phyloP scores from a whole-genome alignment of 2,329 filamentous ascomycete species.

The Xylariaceae sp. region DNA sequence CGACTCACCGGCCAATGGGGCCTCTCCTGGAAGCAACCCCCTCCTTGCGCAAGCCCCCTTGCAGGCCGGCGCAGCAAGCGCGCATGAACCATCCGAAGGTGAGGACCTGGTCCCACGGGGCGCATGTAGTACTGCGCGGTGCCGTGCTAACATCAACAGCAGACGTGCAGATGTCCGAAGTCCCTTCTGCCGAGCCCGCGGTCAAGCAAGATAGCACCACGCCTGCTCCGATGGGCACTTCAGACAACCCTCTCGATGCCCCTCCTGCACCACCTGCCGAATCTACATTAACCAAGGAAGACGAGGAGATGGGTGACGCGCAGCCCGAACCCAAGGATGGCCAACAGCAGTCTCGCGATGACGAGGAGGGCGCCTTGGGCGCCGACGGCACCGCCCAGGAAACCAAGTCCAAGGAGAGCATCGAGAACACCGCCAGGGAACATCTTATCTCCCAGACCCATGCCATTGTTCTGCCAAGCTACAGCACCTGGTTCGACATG shows the following conservation, averaged over 20 bases:
- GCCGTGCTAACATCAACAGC: slow-evolving; percentile 29
- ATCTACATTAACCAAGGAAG: slow-evolving; percentile 53
- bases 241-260: slow-evolving; percentile 62
- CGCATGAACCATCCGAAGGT: slow-evolving; percentile 40
- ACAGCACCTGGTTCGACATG: slow-evolving; percentile 99
- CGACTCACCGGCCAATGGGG: slow-evolving; percentile 49
- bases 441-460: slow-evolving; percentile 92
- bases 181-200: slow-evolving; percentile 34
- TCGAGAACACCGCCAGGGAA: slow-evolving; percentile 81
- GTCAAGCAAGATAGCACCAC: slow-evolving; percentile 57
- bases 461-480: slow-evolving; percentile 92
- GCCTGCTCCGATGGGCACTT: slow-evolving; percentile 43
- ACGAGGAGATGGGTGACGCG: slow-evolving; percentile 74
- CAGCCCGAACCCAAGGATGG: slow-evolving; percentile 43
- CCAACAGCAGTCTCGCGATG: slow-evolving; percentile 32
- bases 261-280: slow-evolving; percentile 57
- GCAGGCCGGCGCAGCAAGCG: slow-evolving; percentile 32
- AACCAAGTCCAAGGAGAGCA: slow-evolving; percentile 67
- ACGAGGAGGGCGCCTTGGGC: slow-evolving; percentile 37
- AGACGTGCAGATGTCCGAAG: slow-evolving; percentile 61
- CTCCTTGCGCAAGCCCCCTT: slow-evolving; percentile 48
- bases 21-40: slow-evolving; percentile 49
- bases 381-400: slow-evolving; percentile 44
- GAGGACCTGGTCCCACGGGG: slow-evolving; percentile 14
- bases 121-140: slow-evolving; percentile 2